Evolutionary conservation across 768 basidiomycete species (phyloP).

Genomic region (Termitomyces heimii): DNA sequence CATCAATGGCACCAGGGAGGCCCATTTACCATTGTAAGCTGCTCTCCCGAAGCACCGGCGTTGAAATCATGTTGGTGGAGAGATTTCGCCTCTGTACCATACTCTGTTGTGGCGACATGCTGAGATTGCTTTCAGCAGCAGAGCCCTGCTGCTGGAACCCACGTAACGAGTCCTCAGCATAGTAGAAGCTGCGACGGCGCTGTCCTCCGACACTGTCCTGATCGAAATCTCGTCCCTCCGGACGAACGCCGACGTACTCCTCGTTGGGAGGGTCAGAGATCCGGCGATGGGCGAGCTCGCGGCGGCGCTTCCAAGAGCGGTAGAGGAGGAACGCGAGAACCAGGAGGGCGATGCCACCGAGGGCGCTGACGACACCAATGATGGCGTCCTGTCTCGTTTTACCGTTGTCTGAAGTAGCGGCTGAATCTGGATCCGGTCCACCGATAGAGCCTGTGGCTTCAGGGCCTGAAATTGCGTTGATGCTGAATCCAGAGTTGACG

Average conservation of each 20-base stretch:
- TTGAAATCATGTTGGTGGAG: constrained; percentile 58
- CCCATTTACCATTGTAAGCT: constrained; percentile 73
- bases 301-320: constrained; percentile 60
- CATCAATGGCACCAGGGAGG: neutral
- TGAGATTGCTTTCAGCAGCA: neutral
- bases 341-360: constrained; percentile 73
- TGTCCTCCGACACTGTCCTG: constrained; percentile 69
- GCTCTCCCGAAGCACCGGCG: constrained; percentile 74
- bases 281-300: constrained; percentile 65
- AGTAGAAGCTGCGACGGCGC: constrained; percentile 78
- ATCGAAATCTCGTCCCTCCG: constrained; percentile 71
- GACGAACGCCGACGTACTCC: constrained; percentile 38
- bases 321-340: constrained; percentile 70
- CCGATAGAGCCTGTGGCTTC: constrained; percentile 16
- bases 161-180: constrained; percentile 76
- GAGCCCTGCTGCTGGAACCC: constrained; percentile 41
- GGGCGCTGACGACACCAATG: constrained; percentile 82
- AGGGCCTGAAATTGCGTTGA: constrained; percentile 42
- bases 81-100: constrained; percentile 49
- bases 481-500: constrained; percentile 62
- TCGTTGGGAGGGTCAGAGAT: constrained; percentile 50
- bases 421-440: constrained; percentile 15
- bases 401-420: constrained; percentile 24
- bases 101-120: neutral
- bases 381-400: constrained; percentile 75